Base-by-base conservation (phyloP, 306 rosid species). In the Abrus pulchellus region DNA sequence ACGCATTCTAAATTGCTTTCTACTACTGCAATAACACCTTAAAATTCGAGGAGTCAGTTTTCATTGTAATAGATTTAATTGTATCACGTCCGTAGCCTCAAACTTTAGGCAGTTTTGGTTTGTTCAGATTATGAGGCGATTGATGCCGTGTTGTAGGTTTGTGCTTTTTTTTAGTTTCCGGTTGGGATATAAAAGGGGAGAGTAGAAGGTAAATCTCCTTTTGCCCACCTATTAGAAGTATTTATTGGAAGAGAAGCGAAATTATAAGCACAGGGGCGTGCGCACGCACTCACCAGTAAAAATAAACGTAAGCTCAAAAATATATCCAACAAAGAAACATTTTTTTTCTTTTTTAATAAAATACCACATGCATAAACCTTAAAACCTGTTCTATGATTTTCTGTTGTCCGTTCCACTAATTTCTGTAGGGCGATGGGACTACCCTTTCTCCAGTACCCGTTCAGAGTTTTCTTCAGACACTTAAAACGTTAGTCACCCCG, bases 61-160 rank as follows among this genome's bases (percentile, higher is more conserved):
- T 52, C 3, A 52, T 9, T 56, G 80, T 61, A 10, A 3, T 78
- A 38, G 36, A 54, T 68, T 74, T 70, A 82, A 53, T 30, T 68
- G 63, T 74, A 74, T 57, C 36, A 36, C 3, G 4, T 29, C 71
- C 30, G 59, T 43, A 32, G 61, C 47, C 20, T 83, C 2, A 32
- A 74, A 78, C 80, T 66, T 57, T 38, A 30, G 34, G 68, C 59
- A 56, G 62, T 72, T 78, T 83, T 78, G 72, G 49, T 34, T 68
- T 59, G 65, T 59, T 77, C 80, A 56, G 32, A 83, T 69, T 61
- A 54, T 53, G 75, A 83, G 55, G 62, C 56, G 40, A 64, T 44
- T 54, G 40, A 60, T 52, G 68, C 53, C 28, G 13, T 61, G 9
- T 53, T 54, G 5, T n/a, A 78, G 48, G 69, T 30, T 57, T 79